Evolutionary conservation across 805 yeast species (phyloP).

Genomic region (Middelhovenomyces tepae): DNA sequence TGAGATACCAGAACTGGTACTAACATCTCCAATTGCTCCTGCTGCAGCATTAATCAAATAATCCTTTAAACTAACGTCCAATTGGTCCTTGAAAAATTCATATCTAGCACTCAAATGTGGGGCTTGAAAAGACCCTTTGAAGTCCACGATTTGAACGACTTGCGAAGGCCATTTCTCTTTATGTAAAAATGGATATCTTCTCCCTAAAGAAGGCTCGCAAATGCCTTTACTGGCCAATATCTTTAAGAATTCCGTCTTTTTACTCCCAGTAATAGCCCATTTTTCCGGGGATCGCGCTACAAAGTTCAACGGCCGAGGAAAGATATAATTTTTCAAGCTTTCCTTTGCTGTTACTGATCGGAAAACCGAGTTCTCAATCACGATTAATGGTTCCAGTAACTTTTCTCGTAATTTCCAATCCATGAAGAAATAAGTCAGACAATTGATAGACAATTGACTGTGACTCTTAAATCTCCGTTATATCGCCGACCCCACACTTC

Average conservation of each 20-base stretch:
- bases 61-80: constrained; percentile 60
- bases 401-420: too few relatives aligned
- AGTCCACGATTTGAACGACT: constrained; percentile 37
- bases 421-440: too few relatives aligned
- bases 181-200: constrained; percentile 47
- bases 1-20: constrained; percentile 5
- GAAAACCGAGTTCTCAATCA: too few relatives aligned
- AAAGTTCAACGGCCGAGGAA: constrained; percentile 32
- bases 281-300: constrained; percentile 31
- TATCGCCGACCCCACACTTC: too few relatives aligned
- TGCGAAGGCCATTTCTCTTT: constrained; percentile 38
- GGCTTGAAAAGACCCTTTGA: constrained; percentile 37
- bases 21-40: constrained; percentile 20
- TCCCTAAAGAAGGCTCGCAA: constrained; percentile 42
- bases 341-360: too few relatives aligned
- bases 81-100: constrained; percentile 77
- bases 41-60: constrained; percentile 46
- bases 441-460: too few relatives aligned
- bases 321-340: neutral
- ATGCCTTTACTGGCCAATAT: constrained; percentile 48
- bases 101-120: constrained; percentile 85
- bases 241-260: constrained; percentile 46
- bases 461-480: too few relatives aligned
- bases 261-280: constrained; percentile 51
- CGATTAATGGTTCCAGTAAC: too few relatives aligned